phyloP scores from a whole-genome alignment of 306 rosid genomes.

The Quercus parvula region DNA sequence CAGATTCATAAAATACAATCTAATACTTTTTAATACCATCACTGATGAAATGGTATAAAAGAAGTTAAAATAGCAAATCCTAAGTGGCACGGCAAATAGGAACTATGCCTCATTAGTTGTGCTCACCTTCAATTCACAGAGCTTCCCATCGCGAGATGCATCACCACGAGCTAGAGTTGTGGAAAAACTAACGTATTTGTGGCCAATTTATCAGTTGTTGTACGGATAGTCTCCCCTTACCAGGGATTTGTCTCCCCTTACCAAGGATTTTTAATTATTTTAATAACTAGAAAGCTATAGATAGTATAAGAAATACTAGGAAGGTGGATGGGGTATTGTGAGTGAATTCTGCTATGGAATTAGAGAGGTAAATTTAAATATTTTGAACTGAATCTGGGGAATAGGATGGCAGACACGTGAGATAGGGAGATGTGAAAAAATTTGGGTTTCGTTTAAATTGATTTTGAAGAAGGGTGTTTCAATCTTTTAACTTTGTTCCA shows the following conservation, averaged over 20 bases:
- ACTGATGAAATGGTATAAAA: conserved; percentile 6
- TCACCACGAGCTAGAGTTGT: conserved; percentile 97
- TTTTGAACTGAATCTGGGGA: no score
- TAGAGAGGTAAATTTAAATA: no score
- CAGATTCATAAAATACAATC: neutral
- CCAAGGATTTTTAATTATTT: no score
- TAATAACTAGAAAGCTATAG: no score
- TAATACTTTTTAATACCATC: conserved; percentile 4
- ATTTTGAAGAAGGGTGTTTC: no score
- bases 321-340: no score
- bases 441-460: no score
- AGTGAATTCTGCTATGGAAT: no score
- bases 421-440: no score
- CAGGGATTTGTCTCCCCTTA: conserved; percentile 47
- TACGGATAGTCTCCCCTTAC: conserved; percentile 85
- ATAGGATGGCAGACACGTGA: no score
- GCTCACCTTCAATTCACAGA: conserved; percentile 96
- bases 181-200: conserved; percentile 74
- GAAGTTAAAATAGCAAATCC: conserved; percentile 46
- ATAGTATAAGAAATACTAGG: no score
- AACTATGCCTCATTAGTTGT: conserved; percentile 99
- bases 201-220: conserved; percentile 88
- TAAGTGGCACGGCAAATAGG: conserved; percentile 99
- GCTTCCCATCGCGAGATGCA: conserved; percentile 91
- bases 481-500: no score